Conservation (phyloP, 2,329 filamentous ascomycete species). For the Zopfia rhizophila region DNA sequence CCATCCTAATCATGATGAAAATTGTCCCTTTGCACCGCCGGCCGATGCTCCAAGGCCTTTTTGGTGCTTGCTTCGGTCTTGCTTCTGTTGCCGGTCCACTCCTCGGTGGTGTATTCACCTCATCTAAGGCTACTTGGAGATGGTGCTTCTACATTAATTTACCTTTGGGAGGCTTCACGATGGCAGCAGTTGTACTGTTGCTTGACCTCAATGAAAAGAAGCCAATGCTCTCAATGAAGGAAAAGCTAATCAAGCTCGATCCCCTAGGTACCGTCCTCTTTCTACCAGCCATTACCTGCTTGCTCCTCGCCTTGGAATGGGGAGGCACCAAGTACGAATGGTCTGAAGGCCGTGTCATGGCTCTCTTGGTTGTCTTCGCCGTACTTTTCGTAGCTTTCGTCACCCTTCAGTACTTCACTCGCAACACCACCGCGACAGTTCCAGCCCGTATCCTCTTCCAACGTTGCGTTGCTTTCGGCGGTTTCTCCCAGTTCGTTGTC, state of each 20-base stretch:
- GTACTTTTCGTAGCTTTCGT: constrained; percentile 53
- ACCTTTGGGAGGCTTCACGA: constrained; percentile 59
- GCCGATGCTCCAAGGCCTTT: constrained; percentile 53
- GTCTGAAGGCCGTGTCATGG: constrained; percentile 54
- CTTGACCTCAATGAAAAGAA: constrained; percentile 46
- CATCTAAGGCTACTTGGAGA: constrained; percentile 54
- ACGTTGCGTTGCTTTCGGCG: constrained; percentile 53
- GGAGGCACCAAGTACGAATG: constrained; percentile 58
- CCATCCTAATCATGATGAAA: constrained; percentile 46
- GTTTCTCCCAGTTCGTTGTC: constrained; percentile 54
- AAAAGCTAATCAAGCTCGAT: constrained; percentile 54
- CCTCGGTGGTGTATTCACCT: constrained; percentile 57
- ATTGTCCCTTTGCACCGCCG: constrained; percentile 54
- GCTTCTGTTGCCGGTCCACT: constrained; percentile 56
- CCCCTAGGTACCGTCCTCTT: constrained; percentile 53
- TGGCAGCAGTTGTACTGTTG: constrained; percentile 44
- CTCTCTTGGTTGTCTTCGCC: constrained; percentile 53
- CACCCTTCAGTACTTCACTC: constrained; percentile 49
- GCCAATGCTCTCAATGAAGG: constrained; percentile 39
- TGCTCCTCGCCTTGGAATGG: constrained; percentile 60
- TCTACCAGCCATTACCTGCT: constrained; percentile 56
- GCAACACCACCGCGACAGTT: constrained; percentile 54
- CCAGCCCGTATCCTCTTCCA: constrained; percentile 55
- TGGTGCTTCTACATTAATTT: constrained; percentile 64
- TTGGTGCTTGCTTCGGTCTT: constrained; percentile 52